These are phyloP conservation scores for Colletotrichum godetiae DNA, from an alignment of 2,329 filamentous ascomycete genomes.

Conservation along the genomic window DNA sequence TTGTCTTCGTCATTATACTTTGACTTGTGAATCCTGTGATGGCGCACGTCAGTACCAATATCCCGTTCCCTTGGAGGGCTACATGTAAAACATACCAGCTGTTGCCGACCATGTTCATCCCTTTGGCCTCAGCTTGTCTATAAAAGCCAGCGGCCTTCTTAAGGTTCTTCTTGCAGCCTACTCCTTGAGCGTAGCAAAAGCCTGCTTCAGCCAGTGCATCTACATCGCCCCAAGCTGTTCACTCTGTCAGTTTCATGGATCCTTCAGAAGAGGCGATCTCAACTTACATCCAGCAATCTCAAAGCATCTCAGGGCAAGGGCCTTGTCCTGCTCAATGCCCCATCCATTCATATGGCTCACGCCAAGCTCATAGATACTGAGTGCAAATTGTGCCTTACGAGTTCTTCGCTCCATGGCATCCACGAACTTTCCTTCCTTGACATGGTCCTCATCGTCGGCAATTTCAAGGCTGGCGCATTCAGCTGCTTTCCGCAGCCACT, in stretches of 20 bases:
- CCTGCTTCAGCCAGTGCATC: conserved; percentile 95
- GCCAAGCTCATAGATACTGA: conserved; percentile 95
- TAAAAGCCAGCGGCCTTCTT: conserved; percentile 95
- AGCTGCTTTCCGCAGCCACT: conserved; percentile 92
- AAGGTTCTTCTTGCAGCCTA: conserved; percentile 95
- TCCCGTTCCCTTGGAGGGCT: background rate
- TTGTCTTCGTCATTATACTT: conserved; percentile 82
- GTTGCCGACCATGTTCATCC: conserved; percentile 97
- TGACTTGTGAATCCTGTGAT: conserved; percentile 88
- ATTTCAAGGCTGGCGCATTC: conserved; percentile 86
- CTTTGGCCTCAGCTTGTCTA: conserved; percentile 88
- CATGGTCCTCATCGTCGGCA: conserved; percentile 79
- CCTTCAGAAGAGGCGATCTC: conserved; percentile 5
- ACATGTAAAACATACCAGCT: conserved; percentile 79
- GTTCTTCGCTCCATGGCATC: conserved; percentile 80
- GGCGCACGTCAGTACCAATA: conserved; percentile 27
- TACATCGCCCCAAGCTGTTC: conserved; percentile 86
- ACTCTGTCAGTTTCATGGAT: background rate
- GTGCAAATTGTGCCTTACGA: conserved; percentile 90
- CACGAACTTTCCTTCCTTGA: conserved; percentile 71
- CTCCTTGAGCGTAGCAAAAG: conserved; percentile 93
- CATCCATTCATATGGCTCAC: conserved; percentile 98
- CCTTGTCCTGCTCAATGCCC: conserved; percentile 94
- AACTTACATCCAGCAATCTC: conserved; percentile 89
- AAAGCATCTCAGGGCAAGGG: conserved; percentile 89